Conservation (phyloP, 1,139 yeast species). For the Taphrina wiesneri region DNA sequence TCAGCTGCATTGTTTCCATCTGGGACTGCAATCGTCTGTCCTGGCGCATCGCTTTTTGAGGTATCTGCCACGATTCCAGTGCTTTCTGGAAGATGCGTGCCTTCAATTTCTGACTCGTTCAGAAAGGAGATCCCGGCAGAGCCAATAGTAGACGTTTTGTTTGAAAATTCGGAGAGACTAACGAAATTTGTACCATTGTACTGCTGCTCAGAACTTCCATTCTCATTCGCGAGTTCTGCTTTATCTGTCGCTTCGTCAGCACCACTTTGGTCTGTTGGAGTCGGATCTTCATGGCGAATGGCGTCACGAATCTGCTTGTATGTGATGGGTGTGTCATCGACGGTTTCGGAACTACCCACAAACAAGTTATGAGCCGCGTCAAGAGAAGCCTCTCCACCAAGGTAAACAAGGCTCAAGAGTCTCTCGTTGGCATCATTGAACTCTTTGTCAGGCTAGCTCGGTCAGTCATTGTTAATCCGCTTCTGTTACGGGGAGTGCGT, state of each 20-base stretch:
- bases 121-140: slow-evolving; percentile 30
- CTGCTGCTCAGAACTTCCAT: background rate
- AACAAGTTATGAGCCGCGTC: slow-evolving; percentile 44
- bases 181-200: slow-evolving; percentile 13
- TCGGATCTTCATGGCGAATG: background rate
- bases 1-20: slow-evolving; percentile 15
- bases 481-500: slow-evolving; percentile 42
- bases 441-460: slow-evolving; percentile 30
- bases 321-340: slow-evolving; percentile 42
- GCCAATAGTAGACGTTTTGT: background rate
- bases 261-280: background rate
- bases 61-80: background rate
- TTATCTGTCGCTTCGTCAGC: background rate
- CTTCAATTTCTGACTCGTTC: slow-evolving; percentile 33
- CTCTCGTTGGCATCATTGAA: slow-evolving; percentile 45
- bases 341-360: slow-evolving; percentile 42
- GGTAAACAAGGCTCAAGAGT: slow-evolving; percentile 44
- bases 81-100: slow-evolving; percentile 14
- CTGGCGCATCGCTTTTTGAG: background rate
- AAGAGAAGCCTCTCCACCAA: slow-evolving; percentile 46
- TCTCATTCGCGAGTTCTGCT: background rate
- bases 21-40: background rate
- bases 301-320: slow-evolving; percentile 40
- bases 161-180: slow-evolving; percentile 10
- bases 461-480: slow-evolving; percentile 5